phyloP scores from a whole-genome alignment of 371 early-diverging fungal genomes.

The Zancudomyces culisetae region DNA sequence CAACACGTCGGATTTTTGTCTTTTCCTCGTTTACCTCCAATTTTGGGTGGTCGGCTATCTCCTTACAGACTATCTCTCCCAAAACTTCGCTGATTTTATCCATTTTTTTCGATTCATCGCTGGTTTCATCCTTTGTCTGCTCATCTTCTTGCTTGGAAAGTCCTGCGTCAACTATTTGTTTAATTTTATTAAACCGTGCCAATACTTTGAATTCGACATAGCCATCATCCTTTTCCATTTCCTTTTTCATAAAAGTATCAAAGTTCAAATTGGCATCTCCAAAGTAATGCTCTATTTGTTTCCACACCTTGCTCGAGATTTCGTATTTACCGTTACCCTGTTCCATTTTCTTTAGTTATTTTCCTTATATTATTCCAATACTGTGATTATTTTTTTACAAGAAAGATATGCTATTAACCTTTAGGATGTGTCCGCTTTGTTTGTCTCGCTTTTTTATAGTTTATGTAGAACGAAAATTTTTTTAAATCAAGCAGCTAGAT shows the following conservation, averaged over 20 bases:
- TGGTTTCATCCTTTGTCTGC: neutral
- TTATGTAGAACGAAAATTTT: too few relatives aligned
- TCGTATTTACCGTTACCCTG: too few relatives aligned
- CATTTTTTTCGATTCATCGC: conserved; percentile 4
- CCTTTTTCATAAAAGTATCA: conserved; percentile 44
- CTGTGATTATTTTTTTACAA: too few relatives aligned
- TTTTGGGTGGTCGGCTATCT: neutral
- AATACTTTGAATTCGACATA: conserved; percentile 31
- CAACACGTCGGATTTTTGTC: conserved; percentile 33
- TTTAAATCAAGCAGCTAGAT: too few relatives aligned
- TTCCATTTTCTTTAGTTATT: too few relatives aligned
- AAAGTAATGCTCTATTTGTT: conserved; percentile 65
- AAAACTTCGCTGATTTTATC: conserved; percentile 29
- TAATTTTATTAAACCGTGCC: conserved; percentile 48
- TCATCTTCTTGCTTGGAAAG: conserved; percentile 6
- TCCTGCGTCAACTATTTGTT: conserved; percentile 31
- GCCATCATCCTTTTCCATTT: conserved; percentile 28
- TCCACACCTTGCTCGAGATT: conserved; percentile 30
- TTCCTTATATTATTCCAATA: too few relatives aligned
- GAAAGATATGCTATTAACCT: too few relatives aligned
- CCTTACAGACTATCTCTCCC: conserved; percentile 5
- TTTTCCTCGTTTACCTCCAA: neutral
- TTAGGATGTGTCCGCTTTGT: too few relatives aligned
- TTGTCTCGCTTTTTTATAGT: too few relatives aligned
- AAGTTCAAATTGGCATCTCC: conserved; percentile 52